Percentiles rank a stretch among this genome's conserved stretches.
Conservation (phyloP, 2,329 filamentous ascomycete species). For the Aspergillus pseudoterreus region DNA sequence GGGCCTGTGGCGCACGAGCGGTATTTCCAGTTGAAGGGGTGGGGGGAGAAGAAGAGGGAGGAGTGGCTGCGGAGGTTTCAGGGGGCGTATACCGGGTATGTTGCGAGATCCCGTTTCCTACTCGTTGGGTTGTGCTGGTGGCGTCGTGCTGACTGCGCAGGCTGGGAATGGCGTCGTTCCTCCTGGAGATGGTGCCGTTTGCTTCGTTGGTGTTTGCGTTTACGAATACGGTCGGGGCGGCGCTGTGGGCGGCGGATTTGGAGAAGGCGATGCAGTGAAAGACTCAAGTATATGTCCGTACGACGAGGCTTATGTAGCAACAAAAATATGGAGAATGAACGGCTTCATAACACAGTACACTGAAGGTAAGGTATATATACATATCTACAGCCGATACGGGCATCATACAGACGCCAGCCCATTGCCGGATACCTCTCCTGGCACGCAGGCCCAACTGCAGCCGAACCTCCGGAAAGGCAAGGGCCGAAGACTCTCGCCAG, state of each 20-base stretch:
- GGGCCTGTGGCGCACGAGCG: slow-evolving; percentile 56
- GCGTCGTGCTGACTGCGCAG: slow-evolving; percentile 23
- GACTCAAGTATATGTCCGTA: background rate
- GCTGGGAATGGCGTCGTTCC: slow-evolving; percentile 71
- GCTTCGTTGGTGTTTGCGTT: slow-evolving; percentile 81
- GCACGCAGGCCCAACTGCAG: slow-evolving; percentile 40
- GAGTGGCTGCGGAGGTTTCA: slow-evolving; percentile 67
- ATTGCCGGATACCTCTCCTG: slow-evolving; percentile 4
- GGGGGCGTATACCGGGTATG: slow-evolving; percentile 77
- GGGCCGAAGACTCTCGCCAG: slow-evolving; percentile 31
- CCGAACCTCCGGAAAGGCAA: slow-evolving; percentile 39
- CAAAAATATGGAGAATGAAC: too few species aligned
- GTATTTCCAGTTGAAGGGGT: slow-evolving; percentile 90
- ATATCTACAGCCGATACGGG: background rate
- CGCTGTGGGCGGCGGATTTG: slow-evolving; percentile 89
- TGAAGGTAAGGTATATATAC: background rate
- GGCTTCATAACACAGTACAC: too few species aligned
- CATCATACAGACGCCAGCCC: background rate
- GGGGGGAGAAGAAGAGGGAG: slow-evolving; percentile 62
- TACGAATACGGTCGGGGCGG: slow-evolving; percentile 87
- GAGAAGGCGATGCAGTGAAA: slow-evolving; percentile 49
- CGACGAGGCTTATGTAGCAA: too few species aligned
- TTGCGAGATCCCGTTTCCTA: slow-evolving; percentile 12
- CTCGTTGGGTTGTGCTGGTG: background rate
- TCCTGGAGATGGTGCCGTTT: slow-evolving; percentile 82